Evolutionary conservation across 257 asterid genomes (phyloP).

Genomic region (Eustoma russellianum): DNA sequence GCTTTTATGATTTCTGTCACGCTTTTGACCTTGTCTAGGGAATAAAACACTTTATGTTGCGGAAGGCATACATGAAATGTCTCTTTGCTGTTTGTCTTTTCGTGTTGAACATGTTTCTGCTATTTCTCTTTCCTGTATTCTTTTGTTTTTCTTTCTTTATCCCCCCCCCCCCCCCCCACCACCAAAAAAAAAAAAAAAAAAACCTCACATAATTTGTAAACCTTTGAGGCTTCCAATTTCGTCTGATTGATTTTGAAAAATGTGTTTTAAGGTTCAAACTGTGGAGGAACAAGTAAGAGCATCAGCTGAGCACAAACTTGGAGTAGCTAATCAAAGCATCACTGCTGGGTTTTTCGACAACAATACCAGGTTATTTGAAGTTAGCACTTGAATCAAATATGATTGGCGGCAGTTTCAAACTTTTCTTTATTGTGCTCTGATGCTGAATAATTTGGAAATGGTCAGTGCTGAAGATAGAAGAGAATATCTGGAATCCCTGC

Average conservation of each 20-base stretch:
- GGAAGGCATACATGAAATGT: too few species aligned
- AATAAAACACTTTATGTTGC: too few species aligned
- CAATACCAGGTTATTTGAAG: constrained; percentile 63
- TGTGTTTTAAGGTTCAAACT: constrained; percentile 61
- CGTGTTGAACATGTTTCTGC: too few species aligned
- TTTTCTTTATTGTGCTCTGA: constrained; percentile 6
- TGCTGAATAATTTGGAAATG: constrained; percentile 8
- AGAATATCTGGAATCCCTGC: constrained; percentile 96
- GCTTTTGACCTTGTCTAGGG: too few species aligned
- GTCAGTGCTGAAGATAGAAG: constrained; percentile 98
- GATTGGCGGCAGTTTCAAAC: not conserved
- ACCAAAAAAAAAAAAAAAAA: too few species aligned
- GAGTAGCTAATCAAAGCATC: constrained; percentile 99
- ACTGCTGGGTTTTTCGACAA: constrained; percentile 99
- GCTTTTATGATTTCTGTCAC: too few species aligned
- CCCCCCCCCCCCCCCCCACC: too few species aligned
- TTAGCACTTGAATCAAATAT: constrained; percentile 3
- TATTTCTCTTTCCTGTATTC: not conserved
- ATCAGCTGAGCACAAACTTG: constrained; percentile 99
- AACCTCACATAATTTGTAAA: not conserved
- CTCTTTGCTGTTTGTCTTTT: too few species aligned
- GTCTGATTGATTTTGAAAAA: constrained; percentile 9
- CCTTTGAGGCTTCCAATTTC: not conserved
- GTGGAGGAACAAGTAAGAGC: constrained; percentile 99
- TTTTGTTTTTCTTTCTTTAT: too few species aligned